Base-by-base conservation (phyloP, 2,329 filamentous ascomycete genomes). In the Pseudogymnoascus sp. region DNA sequence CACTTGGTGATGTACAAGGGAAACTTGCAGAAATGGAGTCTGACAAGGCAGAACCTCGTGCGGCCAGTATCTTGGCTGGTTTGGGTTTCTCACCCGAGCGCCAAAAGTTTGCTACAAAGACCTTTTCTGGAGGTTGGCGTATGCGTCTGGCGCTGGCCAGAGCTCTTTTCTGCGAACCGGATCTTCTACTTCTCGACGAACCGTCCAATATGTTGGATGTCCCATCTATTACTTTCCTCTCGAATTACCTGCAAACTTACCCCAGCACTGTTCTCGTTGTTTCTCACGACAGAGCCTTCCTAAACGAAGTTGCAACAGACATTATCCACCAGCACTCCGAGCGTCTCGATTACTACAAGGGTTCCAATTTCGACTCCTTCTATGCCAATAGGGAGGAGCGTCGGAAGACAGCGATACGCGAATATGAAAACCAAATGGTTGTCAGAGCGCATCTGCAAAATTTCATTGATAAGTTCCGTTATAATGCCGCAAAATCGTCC, bases 161-260 rank as follows among this genome's bases (percentile, higher is more conserved):
- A 83, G 95, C 95, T 12, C 84, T 99, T 37, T 99, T 99, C 81
- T 99, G 95, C 79, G 95, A 99, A 75, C 95, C 95, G 46, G 95
- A 99, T 78, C 81, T 99, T 61, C 79, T 99, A 65, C 84, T 99
- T 75, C 91, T 99, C 70, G 95, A 99, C 81, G 95, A 99, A 86
- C 95, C 95, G 79, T 98, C 93, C 63, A 98, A 98, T 87, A 98
- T 98, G 93, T 92, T 99, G 91, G 95, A 98, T 78, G 95, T 99
- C 64, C 95, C 95, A n/a, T 98, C 95, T 24, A 98, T 99, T 73
- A 96, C 95, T 63, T 99, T 98, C 85, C 84, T 99, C 75, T 90
- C 93, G 59, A 93, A 93, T 72, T 99, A 99, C 74, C 88, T 99
- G 7, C 93, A 97, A 76, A 82, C 81, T 59, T 99, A 99, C 74